Percentiles rank a stretch among this genome's conserved stretches.
Evolutionary conservation across 257 asterid species (phyloP).

Genomic region (Cynanchum wilfordii): DNA sequence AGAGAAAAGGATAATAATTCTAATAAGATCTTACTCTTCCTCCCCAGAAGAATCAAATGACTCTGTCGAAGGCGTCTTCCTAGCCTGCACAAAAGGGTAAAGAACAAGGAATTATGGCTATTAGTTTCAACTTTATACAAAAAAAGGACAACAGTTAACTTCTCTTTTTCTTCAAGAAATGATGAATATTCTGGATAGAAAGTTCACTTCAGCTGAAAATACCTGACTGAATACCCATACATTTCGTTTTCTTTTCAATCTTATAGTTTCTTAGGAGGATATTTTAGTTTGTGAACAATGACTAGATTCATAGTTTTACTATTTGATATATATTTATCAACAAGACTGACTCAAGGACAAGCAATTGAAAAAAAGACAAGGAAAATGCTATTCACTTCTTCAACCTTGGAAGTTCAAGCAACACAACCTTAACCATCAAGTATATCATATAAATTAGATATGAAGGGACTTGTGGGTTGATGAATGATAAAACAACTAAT

Average conservation of each 20-base stretch:
- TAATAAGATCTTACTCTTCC: constrained; percentile 74
- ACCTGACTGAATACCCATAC: not conserved
- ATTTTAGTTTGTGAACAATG: not conserved
- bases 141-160: not conserved
- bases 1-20: constrained; percentile 6
- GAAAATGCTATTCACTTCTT: not conserved
- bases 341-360: not conserved
- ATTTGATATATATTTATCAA: too few species aligned
- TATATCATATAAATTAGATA: not conserved
- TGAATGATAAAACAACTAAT: not conserved
- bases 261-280: not conserved
- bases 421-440: not conserved
- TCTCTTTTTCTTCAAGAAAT: not conserved
- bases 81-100: constrained; percentile 44
- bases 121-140: constrained; percentile 1
- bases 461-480: not conserved
- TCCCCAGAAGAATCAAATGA: constrained; percentile 90
- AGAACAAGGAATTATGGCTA: constrained; percentile 7
- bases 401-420: not conserved
- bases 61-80: constrained; percentile 62
- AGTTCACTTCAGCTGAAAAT: not conserved
- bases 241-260: not conserved
- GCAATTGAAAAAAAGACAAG: not conserved
- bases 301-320: not conserved
- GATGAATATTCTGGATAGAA: not conserved